Evolutionary conservation across 805 yeast genomes (phyloP).

Genomic region (Yamadazyma laniorum): DNA sequence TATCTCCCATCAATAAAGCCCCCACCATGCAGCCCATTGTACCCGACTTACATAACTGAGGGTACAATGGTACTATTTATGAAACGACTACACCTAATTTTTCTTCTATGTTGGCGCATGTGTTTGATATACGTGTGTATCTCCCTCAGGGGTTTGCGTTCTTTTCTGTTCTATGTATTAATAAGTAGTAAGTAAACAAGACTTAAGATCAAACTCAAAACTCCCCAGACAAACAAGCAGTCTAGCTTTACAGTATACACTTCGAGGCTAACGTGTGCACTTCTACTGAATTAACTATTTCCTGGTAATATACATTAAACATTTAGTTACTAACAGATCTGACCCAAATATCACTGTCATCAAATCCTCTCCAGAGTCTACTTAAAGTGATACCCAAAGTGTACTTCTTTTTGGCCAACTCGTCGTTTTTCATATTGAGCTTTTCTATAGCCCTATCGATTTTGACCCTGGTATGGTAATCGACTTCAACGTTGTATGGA

Average conservation of each 20-base stretch:
- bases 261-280: too few relatives aligned
- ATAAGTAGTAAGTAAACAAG: too few relatives aligned
- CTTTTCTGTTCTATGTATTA: too few relatives aligned
- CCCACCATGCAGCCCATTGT: constrained; percentile 4
- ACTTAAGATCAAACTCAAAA: too few relatives aligned
- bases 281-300: too few relatives aligned
- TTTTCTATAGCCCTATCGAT: constrained; percentile 41
- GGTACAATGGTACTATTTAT: background rate
- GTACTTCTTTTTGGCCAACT: constrained; percentile 40
- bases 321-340: constrained; percentile 17
- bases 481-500: constrained; percentile 43
- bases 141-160: too few relatives aligned
- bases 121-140: background rate
- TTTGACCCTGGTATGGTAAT: constrained; percentile 40
- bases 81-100: too few relatives aligned
- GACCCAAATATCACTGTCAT: constrained; percentile 44
- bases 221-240: too few relatives aligned
- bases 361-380: constrained; percentile 42
- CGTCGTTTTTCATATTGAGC: constrained; percentile 39
- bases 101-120: too few relatives aligned
- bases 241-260: too few relatives aligned
- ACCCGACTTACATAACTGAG: constrained; percentile 3
- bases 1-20: constrained; percentile 5
- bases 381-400: constrained; percentile 41
- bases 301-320: background rate